Evolutionary conservation across 2,329 filamentous ascomycete species (phyloP).

Genomic region (Proliferodiscus dingleyae): DNA sequence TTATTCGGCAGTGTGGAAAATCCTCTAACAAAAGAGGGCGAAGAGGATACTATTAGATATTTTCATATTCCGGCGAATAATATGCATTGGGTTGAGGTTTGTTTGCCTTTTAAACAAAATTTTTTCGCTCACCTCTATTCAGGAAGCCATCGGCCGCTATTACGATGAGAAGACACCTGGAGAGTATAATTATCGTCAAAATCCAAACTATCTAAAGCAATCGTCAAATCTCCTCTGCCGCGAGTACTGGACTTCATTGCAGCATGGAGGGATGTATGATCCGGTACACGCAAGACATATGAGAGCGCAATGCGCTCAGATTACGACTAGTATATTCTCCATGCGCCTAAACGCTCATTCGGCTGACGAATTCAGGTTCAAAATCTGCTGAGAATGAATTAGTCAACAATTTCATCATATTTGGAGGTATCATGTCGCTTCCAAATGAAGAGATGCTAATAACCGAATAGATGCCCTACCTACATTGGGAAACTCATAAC

Average conservation of each 20-base stretch:
- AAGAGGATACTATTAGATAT: slow-evolving; percentile 5
- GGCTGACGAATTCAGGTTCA: background rate
- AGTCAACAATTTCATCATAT: slow-evolving; percentile 7
- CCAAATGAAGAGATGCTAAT: background rate
- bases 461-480: slow-evolving; percentile 7
- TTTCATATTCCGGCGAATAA: slow-evolving; percentile 9
- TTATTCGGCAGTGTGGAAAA: background rate
- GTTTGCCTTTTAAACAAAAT: background rate
- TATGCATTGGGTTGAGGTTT: slow-evolving; percentile 12
- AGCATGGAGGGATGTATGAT: slow-evolving; percentile 5
- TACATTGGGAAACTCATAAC: slow-evolving; percentile 9
- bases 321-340: background rate
- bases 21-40: background rate
- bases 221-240: slow-evolving; percentile 5
- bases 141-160: slow-evolving; percentile 9
- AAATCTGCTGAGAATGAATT: background rate
- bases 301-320: slow-evolving; percentile 7
- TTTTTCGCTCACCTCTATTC: background rate
- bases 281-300: slow-evolving; percentile 8
- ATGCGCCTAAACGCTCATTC: background rate
- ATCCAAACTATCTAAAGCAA: background rate
- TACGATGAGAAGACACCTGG: slow-evolving; percentile 4
- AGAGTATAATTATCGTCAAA: slow-evolving; percentile 4
- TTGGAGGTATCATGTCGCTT: background rate
- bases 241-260: slow-evolving; percentile 6